Base-by-base conservation (phyloP, 1,284 basidiomycete genomes). In the Cryptococcus sp. region DNA sequence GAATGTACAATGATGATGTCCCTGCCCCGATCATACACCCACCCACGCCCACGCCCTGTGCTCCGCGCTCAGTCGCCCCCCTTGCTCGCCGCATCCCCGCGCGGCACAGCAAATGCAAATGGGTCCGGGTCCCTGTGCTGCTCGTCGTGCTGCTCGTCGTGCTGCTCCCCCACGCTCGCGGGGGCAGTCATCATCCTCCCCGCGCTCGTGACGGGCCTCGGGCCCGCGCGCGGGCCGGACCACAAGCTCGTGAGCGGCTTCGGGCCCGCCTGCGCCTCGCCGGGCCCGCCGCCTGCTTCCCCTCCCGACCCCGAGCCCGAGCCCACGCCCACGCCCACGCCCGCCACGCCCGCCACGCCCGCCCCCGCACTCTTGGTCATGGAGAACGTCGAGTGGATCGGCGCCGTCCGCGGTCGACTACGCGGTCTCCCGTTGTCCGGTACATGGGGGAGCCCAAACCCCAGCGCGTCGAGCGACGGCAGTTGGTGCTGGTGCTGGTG, bases 391-490 rank as follows among this genome's bases (percentile, higher is more conserved):
- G 65, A 64, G 55, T 63, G 60, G 1, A 60, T 55, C 6, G 69
- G 68, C 3, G 68, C 68, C 0, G 70, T 72, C 4, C 54, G 47
- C 7, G 69, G 67, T 16, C 68, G 51, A 3, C 61, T 53, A 13
- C 51, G 45, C 2, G 59, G 61, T 16, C 59, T 46, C 15, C 53
- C 55, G 18, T 63, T 55, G 12, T 66, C 70, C 0, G 70, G 69
- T 2, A 72, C 61, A 20, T 65, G 59, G 1, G 70, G 70, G 18
- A 73, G 51, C 18, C 71, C 69, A 6, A 71, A 53, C 4, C 70
- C 70, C 2, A 75, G 57, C 1, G 67, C 63, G 50, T 69, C 68
- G 28, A 75, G 65, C 1, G 69, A 72, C 3, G 70, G 71, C 8
- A 74, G 48, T n/a, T 57, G 50, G 4, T 35, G 53, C 13, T 33